Percentiles rank a stretch among this genome's conserved stretches.
These are phyloP conservation scores for Microsporum audouinii DNA, from an alignment of 2,329 filamentous ascomycete species.

Conservation along the genomic window DNA sequence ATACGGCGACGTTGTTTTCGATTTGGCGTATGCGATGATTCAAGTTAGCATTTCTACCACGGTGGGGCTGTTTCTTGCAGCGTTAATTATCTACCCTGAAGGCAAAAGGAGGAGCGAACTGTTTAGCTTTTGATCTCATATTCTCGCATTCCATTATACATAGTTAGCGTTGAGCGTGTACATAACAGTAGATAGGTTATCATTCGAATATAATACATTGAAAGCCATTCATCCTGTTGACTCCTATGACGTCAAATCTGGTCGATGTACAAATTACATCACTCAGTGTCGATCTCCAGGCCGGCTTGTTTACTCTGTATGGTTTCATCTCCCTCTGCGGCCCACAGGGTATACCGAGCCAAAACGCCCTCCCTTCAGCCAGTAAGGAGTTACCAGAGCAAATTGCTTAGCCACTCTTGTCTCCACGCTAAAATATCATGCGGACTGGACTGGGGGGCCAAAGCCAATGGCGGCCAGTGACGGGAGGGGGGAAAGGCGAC, in stretches of 20 bases:
- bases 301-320: background rate
- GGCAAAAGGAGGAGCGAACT: conserved; percentile 37
- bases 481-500: background rate
- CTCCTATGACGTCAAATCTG: background rate
- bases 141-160: background rate
- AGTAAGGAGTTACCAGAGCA: background rate
- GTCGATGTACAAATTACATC: background rate
- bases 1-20: conserved; percentile 28
- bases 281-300: background rate
- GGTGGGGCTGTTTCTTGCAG: conserved; percentile 37
- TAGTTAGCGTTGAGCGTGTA: background rate
- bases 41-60: conserved; percentile 39
- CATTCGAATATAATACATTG: background rate
- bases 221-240: background rate
- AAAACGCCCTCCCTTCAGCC: background rate
- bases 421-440: background rate
- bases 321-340: background rate
- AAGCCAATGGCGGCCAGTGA: background rate
- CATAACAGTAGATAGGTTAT: background rate
- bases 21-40: conserved; percentile 38
- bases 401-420: background rate
- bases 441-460: background rate
- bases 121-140: conserved; percentile 27
- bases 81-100: conserved; percentile 37
- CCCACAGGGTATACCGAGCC: background rate